Conservation (phyloP, 2,329 filamentous ascomycete genomes). For the Epichloe gansuensis region DNA sequence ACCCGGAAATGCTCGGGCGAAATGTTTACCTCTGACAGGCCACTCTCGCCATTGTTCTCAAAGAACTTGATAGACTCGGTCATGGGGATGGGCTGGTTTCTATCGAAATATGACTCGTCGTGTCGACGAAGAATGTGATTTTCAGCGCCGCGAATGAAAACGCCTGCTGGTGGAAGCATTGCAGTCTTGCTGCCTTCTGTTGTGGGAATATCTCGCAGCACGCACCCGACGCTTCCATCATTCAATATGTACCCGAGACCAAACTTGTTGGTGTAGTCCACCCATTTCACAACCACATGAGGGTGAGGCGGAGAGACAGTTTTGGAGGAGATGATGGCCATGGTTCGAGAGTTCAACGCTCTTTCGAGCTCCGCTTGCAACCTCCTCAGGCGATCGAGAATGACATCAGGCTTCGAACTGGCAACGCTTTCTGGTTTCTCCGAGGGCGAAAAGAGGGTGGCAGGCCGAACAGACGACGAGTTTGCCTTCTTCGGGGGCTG, state of each 20-base stretch:
- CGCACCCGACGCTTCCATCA: slow-evolving; percentile 67
- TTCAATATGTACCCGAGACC: slow-evolving; percentile 74
- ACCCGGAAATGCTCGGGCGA: slow-evolving; percentile 49
- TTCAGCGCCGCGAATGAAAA: slow-evolving; percentile 60
- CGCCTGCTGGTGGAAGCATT: slow-evolving; percentile 53
- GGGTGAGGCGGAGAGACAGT: slow-evolving; percentile 42
- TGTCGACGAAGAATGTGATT: slow-evolving; percentile 52
- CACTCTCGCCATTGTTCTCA: slow-evolving; percentile 53
- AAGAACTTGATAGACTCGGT: slow-evolving; percentile 55
- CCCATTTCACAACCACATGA: slow-evolving; percentile 64
- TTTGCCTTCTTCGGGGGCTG: slow-evolving; percentile 15
- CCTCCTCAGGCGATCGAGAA: slow-evolving; percentile 40
- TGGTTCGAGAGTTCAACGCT: slow-evolving; percentile 49
- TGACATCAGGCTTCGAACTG: slow-evolving; percentile 43
- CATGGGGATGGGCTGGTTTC: slow-evolving; percentile 52
- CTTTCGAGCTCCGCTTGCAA: slow-evolving; percentile 50
- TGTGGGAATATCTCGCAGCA: slow-evolving; percentile 43
- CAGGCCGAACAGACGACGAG: slow-evolving; percentile 21
- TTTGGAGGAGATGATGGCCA: slow-evolving; percentile 46
- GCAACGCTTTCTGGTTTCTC: slow-evolving; percentile 38
- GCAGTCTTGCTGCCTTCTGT: slow-evolving; percentile 36
- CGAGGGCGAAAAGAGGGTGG: slow-evolving; percentile 42
- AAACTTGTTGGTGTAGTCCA: slow-evolving; percentile 80
- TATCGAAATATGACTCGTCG: slow-evolving; percentile 41
- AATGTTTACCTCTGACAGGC: slow-evolving; percentile 50